Evolutionary conservation across 352 stramenopile species (phyloP).

Genomic region (Phytophthora pseudosyringae): DNA sequence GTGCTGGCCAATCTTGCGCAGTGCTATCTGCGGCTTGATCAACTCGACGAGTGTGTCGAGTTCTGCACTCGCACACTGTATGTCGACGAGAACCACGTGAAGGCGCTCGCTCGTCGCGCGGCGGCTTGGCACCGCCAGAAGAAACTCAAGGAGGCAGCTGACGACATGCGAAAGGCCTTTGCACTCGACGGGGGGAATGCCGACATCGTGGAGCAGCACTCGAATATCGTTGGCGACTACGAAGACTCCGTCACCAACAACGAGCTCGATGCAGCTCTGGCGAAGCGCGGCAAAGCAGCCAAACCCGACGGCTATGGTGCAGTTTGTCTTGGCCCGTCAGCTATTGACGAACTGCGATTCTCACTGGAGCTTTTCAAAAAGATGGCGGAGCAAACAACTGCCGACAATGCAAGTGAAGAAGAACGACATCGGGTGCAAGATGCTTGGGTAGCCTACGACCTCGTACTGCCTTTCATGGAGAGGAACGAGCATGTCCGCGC

Average conservation of each 20-base stretch:
- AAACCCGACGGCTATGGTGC: not conserved
- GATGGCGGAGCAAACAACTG: conserved; percentile 39
- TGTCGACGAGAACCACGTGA: conserved; percentile 61
- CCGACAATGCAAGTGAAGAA: conserved; percentile 2
- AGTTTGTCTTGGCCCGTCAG: conserved; percentile 3
- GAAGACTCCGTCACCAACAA: conserved; percentile 55
- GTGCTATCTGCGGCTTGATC: conserved; percentile 55
- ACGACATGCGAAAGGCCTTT: conserved; percentile 62
- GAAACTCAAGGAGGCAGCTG: conserved; percentile 51
- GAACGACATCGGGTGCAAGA: conserved; percentile 15
- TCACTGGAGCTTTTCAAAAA: conserved; percentile 51
- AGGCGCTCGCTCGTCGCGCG: conserved; percentile 72
- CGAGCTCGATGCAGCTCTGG: conserved; percentile 36
- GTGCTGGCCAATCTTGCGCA: conserved; percentile 81
- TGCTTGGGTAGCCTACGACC: conserved; percentile 54
- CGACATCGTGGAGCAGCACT: conserved; percentile 76
- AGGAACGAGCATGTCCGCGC: conserved; percentile 48
- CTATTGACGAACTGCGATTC: conserved; percentile 56
- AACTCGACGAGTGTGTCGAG: conserved; percentile 67
- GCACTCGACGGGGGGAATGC: conserved; percentile 52
- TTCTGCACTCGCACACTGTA: conserved; percentile 75
- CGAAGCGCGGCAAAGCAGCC: not conserved
- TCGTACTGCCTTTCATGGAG: conserved; percentile 61
- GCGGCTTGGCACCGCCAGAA: conserved; percentile 58
- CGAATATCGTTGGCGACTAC: conserved; percentile 75